A percentile compares a stretch with the other conserved stretches of the same genome.
Conservation (phyloP, 2,329 filamentous ascomycete genomes). For the Xenoacremonium recifei region DNA sequence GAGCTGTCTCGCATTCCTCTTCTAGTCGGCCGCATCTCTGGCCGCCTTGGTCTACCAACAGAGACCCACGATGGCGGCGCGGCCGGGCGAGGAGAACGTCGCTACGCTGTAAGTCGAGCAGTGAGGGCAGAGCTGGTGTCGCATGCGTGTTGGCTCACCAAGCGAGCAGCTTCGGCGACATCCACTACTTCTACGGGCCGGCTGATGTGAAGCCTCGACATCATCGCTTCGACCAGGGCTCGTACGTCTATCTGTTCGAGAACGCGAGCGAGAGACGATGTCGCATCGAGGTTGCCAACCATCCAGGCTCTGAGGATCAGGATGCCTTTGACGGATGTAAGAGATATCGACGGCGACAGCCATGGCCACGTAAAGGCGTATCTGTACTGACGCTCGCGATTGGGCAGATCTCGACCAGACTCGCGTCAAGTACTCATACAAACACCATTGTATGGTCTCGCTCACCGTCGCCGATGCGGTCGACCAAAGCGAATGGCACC, state of each 20-base stretch:
- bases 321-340: slow-evolving; percentile 77
- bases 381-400: too few species aligned
- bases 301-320: slow-evolving; percentile 71
- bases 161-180: slow-evolving; percentile 67
- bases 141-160: slow-evolving; percentile 9
- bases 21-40: slow-evolving; percentile 1
- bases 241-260: slow-evolving; percentile 79
- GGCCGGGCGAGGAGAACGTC: slow-evolving; percentile 49
- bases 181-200: slow-evolving; percentile 77
- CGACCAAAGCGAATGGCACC: slow-evolving; percentile 66
- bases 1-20: too few species aligned
- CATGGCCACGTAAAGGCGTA: too few species aligned
- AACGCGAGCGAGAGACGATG: slow-evolving; percentile 65
- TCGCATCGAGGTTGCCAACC: slow-evolving; percentile 74
- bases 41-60: too few species aligned
- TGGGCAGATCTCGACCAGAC: slow-evolving; percentile 63
- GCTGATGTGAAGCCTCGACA: slow-evolving; percentile 67
- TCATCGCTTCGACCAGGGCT: slow-evolving; percentile 77
- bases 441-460: slow-evolving; percentile 69
- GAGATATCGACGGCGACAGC: too few species aligned
- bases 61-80: slow-evolving; percentile 40
- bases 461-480: slow-evolving; percentile 58
- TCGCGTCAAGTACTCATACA: slow-evolving; percentile 68
- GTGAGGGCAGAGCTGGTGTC: slow-evolving; percentile 2
- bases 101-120: slow-evolving; percentile 47